phyloP scores from a whole-genome alignment of 2,329 filamentous ascomycete genomes.

The Sclerotinia glacialis region DNA sequence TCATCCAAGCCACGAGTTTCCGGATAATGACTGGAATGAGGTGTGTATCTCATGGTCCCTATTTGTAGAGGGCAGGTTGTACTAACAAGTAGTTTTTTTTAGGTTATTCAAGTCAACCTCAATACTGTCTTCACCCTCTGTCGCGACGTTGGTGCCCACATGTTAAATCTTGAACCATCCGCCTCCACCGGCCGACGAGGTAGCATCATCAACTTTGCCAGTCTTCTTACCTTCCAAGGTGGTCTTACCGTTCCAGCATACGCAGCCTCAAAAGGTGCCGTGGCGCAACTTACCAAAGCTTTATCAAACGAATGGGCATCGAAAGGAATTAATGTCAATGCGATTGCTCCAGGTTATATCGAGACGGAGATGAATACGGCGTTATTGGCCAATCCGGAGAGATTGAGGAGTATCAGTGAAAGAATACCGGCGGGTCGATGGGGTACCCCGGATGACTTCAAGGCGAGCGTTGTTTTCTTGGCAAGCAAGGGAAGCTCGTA shows the following conservation, averaged over 20 bases:
- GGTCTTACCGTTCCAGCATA: conserved; percentile 88
- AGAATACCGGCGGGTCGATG: conserved; percentile 82
- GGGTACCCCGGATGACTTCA: conserved; percentile 84
- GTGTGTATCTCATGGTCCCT: conserved; percentile 62
- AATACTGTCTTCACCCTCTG: conserved; percentile 75
- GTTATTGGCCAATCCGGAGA: conserved; percentile 66
- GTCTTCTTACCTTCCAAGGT: conserved; percentile 84
- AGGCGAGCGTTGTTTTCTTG: conserved; percentile 75
- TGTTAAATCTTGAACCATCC: conserved; percentile 60
- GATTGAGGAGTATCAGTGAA: conserved; percentile 70
- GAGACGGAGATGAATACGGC: conserved; percentile 93
- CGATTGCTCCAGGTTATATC: conserved; percentile 86
- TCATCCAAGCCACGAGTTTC: conserved; percentile 43
- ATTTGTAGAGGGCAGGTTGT: conserved; percentile 42
- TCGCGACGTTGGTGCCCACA: conserved; percentile 75
- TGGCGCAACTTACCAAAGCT: conserved; percentile 64
- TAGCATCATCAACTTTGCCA: conserved; percentile 80
- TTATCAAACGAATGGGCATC: conserved; percentile 82
- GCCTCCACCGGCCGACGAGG: conserved; percentile 71
- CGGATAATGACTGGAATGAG: conserved; percentile 42
- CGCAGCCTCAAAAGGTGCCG: conserved; percentile 79
- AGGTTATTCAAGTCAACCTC: conserved; percentile 79
- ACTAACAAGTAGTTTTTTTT: conserved; percentile 30
- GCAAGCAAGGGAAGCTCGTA: conserved; percentile 75
- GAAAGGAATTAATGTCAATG: conserved; percentile 81